Base-by-base conservation (phyloP, 2,329 filamentous ascomycete species). In the Fusarium mundagurra region DNA sequence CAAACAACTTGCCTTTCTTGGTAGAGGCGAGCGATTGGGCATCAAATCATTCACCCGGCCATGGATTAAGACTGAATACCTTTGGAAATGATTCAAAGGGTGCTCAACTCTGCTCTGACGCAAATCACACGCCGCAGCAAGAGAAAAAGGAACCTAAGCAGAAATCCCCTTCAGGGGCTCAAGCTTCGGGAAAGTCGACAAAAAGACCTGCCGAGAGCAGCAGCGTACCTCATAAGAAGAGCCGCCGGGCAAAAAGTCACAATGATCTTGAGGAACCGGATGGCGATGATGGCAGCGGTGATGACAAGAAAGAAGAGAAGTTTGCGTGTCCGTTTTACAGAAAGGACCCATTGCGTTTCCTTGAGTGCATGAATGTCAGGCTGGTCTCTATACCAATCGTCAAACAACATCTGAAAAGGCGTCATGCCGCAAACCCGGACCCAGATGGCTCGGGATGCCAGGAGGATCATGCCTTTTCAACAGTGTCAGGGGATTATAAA, bases 251-350 rank as follows among this genome's bases (percentile, higher is more conserved):
- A 38, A 62, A 55, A 45, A 43, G 45, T 5, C 45, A 48, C 6
- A 48, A 33, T 8, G 29, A 33, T 33, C 27, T 48, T 48, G 45
- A 53, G 20, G 51, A 36, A 31, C 7, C 16, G 14, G 39, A 55
- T 44, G 38, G 20, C 3, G 39, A 55, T 22, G 38, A 20, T 31
- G 31, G 16, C 27, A 33, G 27, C n/a, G 59, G 53, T 16, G 59
- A 62, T 13, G 38, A 55, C 8, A 55, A 38, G 38, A 24, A 54
- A 20, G 38, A 39, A 54, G 59, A 62, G 48, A 54, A 31, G 10
- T 62, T 62, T 45, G 59, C 39, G 14, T 62, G 59, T 20, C 59
- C 59, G 5, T 62, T 62, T 33, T 62, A 55, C 24, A 62, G 59
- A 55, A 55, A 39, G 8, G 47, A 62, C 31, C 59, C 59, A 20